Evolutionary conservation across 2,329 filamentous ascomycete species (phyloP), one percentile per base, ranked within the genome.

Genomic region (Colletotrichum lini): DNA sequence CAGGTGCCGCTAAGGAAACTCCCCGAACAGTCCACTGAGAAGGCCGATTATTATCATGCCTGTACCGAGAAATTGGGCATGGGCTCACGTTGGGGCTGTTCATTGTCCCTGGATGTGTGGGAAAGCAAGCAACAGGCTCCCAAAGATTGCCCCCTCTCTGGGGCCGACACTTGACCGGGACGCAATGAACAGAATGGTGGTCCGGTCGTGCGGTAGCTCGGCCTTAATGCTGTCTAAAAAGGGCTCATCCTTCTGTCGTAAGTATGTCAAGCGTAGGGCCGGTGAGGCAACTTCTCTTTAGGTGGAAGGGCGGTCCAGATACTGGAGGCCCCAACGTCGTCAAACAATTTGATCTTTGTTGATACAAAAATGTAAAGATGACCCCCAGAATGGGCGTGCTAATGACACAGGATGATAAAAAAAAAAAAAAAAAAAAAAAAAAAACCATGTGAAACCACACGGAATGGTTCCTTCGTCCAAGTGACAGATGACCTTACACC

Each of bases 291-390:
- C 2, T 5, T 10, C 45, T 49, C 35, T 23, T 50, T 30, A 30
- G 15, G 30, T 72, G 70, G 66, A 70, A 72, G 23, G 18, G 56
- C 70, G 70, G 60, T 57, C 70, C 66, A 69, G 47, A 47, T 57
- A 42, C 70, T 56, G 60, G 30, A 70, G 60, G 49, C 42, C 60
- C 54, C 47, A 61, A 57, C 45, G n/a, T 9, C 30, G 16, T 15
- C 23, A 12, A 10, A 35, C 42, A 12, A 30, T 21, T 49, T n/a
- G 23, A 44, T 42, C 5, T 15, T 26, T 7, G 50, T 65, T 69
- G 52, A 44, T 52, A 18, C 35, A 59, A 35, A 23, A n/a, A 18
- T 23, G 44, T 21, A 15, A 50, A 42, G 30, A 21, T 9, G 18
- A 23, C 42, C 35, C 40, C 30, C 21, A 15, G 49, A 18, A 15